Evolutionary conservation across 306 rosid species (phyloP), one percentile per base, ranked within the genome.

Genomic region (Trichosanthes cucumerina): DNA sequence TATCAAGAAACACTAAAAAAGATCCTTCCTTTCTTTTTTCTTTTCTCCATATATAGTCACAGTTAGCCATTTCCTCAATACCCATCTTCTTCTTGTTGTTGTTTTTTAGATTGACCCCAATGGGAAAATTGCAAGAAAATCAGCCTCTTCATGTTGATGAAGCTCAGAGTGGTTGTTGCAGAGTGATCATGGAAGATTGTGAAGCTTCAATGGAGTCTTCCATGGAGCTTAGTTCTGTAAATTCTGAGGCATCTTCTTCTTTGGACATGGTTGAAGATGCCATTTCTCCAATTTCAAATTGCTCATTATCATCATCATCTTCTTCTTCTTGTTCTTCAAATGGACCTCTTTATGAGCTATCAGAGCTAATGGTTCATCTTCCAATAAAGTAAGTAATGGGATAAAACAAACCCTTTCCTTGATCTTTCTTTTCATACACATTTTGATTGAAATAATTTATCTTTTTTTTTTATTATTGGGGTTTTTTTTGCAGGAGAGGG

Each of bases 361-460:
- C 97, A 21, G 96, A 91, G 56, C 97, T 95, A 81, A 85, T 92
- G 93, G 80, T 75, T 46, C 89, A 91, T 73, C 97, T 95, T 12
- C 99, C 99, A 9, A 80, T 95, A 2, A 92, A 91, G 99, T 93
- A 89, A 74, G 88, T 78, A 31, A 70, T 70, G 38, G 38, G 54
- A 21, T 68, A 16, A 16, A 62, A 16, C 34, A 59, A 24, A 15
- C 38, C 58, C 21, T 24, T 47, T 26, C 26, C 2, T 33, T 63
- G 4, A 31, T 43, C 10, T 68, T 36, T 19, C 11, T 6, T 44
- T 15, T 6, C 6, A 69, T 41, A 21, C 34, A 43, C 38, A 6
- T 43, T 21, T 71, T 59, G 31, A 6, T 70, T 24, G 72, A 18
- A 63, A 63, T 33, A 33, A 7, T 15, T 12, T 10, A 24, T 2